Base-by-base conservation (phyloP, 2,329 filamentous ascomycete species). In the Fusarium oxysporum region DNA sequence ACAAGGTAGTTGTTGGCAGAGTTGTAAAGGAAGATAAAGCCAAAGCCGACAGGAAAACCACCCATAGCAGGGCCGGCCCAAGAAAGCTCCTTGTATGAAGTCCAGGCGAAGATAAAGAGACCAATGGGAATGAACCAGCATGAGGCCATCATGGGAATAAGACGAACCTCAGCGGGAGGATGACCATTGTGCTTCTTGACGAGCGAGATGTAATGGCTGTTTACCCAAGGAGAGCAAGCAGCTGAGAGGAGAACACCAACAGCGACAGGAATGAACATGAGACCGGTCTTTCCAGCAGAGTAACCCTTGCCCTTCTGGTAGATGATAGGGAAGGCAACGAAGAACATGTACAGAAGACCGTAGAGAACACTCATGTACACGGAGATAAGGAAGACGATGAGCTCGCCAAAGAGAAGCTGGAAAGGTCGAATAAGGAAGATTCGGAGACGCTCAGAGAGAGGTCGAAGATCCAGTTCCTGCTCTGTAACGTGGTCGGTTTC, bases 241-340 rank as follows among this genome's bases (percentile, higher is more conserved):
- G 93, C 92, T 2, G 92, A 92, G 45, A 83, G 68, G 4, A 96
- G 23, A 21, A 96, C 93, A 56, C 94, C 94, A 23, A 96, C 83
- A 12, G 93, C 93, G 50, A 96, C 81, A 4, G 93, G 93, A 70
- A 96, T 95, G 81, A 97, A 97, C 92, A 96, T 96, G 13, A 97
- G 86, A 51, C 94, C 94, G 0, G 93, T 95, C 33, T 85, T 91
- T 40, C 92, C 88, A 33, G 93, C 87, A 7, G 87, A 90, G 82
- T 92, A 97, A 5, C 92, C 92, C 82, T 97, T 97, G 66, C 93
- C 92, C 81, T 90, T 86, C 74, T 94, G 88, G 83, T 92, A 97
- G 65, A 97, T 86, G 75, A 91, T 89, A 37, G 90, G 88, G 78
- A 84, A 92, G 65, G 91, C 91, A 65, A 93, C 86, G 83, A 93